Evolutionary conservation across 805 yeast species (phyloP).

Genomic region (Lachancea mirantina): DNA sequence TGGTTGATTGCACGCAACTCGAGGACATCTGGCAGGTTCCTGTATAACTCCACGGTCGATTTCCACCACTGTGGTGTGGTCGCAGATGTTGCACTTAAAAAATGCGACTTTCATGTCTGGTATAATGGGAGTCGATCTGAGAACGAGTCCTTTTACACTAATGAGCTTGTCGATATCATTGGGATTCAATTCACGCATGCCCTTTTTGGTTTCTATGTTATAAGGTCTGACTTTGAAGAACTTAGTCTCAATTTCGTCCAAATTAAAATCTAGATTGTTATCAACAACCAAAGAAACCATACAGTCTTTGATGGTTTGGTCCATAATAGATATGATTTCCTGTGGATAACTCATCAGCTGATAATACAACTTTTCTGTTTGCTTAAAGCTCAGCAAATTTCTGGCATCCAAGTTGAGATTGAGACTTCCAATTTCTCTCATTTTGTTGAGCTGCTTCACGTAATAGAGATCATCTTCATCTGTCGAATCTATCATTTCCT

Average conservation of each 20-base stretch:
- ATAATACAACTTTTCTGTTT: constrained; percentile 71
- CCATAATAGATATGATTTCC: constrained; percentile 96
- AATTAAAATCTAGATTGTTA: constrained; percentile 41
- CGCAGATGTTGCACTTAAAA: constrained; percentile 91
- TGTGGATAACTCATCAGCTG: constrained; percentile 91
- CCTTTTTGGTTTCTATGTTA: constrained; percentile 64
- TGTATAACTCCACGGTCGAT: constrained; percentile 91
- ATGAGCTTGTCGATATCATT: constrained; percentile 91
- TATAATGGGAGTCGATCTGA: constrained; percentile 82
- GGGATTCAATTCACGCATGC: constrained; percentile 91
- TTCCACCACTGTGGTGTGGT: constrained; percentile 84
- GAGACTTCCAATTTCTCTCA: constrained; percentile 73
- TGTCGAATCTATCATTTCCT: constrained; percentile 33
- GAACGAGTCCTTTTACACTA: constrained; percentile 80
- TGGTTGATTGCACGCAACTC: constrained; percentile 71
- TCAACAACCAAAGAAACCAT: constrained; percentile 68
- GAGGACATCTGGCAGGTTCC: constrained; percentile 91
- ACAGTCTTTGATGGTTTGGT: constrained; percentile 86
- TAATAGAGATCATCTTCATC: constrained; percentile 72
- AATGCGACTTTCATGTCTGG: constrained; percentile 98
- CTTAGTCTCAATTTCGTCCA: constrained; percentile 67
- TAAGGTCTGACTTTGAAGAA: constrained; percentile 86
- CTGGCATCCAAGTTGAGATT: constrained; percentile 79
- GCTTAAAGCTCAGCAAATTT: constrained; percentile 67
- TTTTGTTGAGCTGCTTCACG: constrained; percentile 60